A percentile compares a stretch with the other conserved stretches of the same genome.
Conservation (phyloP, 2,329 filamentous ascomycete genomes). For the Periconia sp. region DNA sequence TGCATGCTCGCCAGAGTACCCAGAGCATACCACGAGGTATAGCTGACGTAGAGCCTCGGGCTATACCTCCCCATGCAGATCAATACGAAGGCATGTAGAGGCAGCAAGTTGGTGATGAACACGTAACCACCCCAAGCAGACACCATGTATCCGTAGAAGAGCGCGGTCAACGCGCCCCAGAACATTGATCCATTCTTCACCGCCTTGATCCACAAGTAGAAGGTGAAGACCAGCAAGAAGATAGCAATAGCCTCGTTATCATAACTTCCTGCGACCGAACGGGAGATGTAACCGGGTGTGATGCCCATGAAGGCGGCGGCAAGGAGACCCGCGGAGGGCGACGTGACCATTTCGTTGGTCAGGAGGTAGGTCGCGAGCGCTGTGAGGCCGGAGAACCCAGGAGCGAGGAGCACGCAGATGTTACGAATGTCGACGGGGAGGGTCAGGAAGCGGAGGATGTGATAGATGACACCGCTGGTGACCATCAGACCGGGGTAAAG, state of each 20-base stretch:
- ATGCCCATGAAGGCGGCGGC: slow-evolving; percentile 98
- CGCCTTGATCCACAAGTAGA: slow-evolving; percentile 98
- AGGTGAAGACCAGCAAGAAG: slow-evolving; percentile 97
- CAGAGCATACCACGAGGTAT: slow-evolving; percentile 96
- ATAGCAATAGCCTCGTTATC: slow-evolving; percentile 99
- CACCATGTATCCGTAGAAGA: slow-evolving; percentile 99
- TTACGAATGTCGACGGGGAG: slow-evolving; percentile 98
- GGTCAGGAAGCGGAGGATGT: slow-evolving; percentile 82
- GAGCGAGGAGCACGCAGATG: slow-evolving; percentile 95
- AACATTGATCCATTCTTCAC: slow-evolving; percentile 95
- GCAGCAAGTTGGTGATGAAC: slow-evolving; percentile 97
- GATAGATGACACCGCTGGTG: slow-evolving; percentile 95
- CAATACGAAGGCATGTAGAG: slow-evolving; percentile 89
- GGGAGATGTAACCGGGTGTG: slow-evolving; percentile 93
- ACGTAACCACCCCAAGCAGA: slow-evolving; percentile 99
- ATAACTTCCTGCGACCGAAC: slow-evolving; percentile 96
- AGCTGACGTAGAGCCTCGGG: slow-evolving; percentile 89
- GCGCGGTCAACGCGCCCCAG: slow-evolving; percentile 90
- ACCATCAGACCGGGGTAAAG: slow-evolving; percentile 99
- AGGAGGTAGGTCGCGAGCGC: slow-evolving; percentile 91
- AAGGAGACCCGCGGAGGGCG: slow-evolving; percentile 89
- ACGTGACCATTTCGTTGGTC: slow-evolving; percentile 96
- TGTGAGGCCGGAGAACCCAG: slow-evolving; percentile 90
- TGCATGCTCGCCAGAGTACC: slow-evolving; percentile 98
- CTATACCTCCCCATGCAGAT: slow-evolving; percentile 98